Evolutionary conservation across 106 monocot species (phyloP), one percentile per base, ranked within the genome.

Genomic region (Dioscorea dumetorum): DNA sequence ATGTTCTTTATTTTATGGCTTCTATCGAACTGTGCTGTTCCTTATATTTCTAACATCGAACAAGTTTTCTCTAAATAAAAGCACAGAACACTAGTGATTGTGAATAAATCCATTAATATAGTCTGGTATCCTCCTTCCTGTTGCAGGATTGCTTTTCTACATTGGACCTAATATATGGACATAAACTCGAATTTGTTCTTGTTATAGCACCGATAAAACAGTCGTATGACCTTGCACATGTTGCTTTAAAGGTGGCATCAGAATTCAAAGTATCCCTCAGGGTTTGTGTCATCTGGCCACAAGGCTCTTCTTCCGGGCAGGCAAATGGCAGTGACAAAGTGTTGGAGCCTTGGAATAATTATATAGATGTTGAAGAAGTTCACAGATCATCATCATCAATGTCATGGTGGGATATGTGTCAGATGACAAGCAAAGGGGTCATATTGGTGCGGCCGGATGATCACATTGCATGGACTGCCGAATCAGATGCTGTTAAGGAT

Each of bases 371-470:
- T 3, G 90, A 87, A 68, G 89, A 99, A 77, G 75, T 79, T 33
- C 70, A 33, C 51, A 57, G 28, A 9, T 18, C 73, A 48, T 19
- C 48, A 15, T 73, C 41, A 10, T 10, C 61, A 33, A 67, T 57
- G 19, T 90, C 97, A 35, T 99, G 92, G 97, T 93, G 92, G 92
- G 90, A 90, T 50, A 66, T 83, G 61, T 87, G 89, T 72, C 67
- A 72, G 23, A 87, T 93, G 74, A 70, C 87, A 24, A 80, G 58
- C 49, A 72, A 76, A 56, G 87, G 87, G 22, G 77, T 79, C 48
- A 76, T 99, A 33, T 72, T 99, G 80, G 99, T 99, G 24, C 80
- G 99, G 71, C 93, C 99, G 51, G 99, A 99, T 74, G 92, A 93
- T 19, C 99, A 99, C 61, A 83, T 93, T 71, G 93, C 84, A 22